Conservation (phyloP, 371 early-diverging fungal species). For the Lichtheimia corymbifera region DNA sequence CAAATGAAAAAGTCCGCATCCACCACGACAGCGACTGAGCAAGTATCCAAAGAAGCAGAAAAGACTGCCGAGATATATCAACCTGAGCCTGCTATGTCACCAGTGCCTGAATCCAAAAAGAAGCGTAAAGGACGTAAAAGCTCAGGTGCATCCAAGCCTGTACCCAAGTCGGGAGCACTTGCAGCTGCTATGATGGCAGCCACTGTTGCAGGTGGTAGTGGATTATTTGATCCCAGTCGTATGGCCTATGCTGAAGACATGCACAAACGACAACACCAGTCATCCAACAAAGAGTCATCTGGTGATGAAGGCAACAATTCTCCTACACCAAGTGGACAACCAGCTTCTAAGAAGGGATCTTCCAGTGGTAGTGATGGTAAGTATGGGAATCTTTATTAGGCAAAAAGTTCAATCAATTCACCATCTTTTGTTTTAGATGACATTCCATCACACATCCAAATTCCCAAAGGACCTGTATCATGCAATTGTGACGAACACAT, state of each 20-base stretch:
- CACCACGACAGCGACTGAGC: slow-evolving; percentile 7
- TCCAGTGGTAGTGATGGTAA: no score
- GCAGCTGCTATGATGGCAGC: slow-evolving; percentile 59
- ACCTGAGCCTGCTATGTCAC: slow-evolving; percentile 19
- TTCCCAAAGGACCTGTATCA: slow-evolving; percentile 48
- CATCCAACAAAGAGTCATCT: not conserved
- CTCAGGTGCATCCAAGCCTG: slow-evolving; percentile 24
- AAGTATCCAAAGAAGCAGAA: slow-evolving; percentile 4
- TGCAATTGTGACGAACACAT: slow-evolving; percentile 72
- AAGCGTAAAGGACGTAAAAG: slow-evolving; percentile 35
- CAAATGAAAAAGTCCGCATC: slow-evolving; percentile 14
- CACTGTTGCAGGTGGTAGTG: slow-evolving; percentile 46
- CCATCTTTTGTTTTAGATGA: slow-evolving; percentile 15
- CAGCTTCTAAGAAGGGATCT: no score
- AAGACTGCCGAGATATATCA: slow-evolving; percentile 18
- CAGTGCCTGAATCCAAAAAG: slow-evolving; percentile 29
- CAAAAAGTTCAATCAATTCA: no score
- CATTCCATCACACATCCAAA: slow-evolving; percentile 42
- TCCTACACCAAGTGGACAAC: no score
- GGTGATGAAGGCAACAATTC: slow-evolving; percentile 4
- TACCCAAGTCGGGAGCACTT: slow-evolving; percentile 47
- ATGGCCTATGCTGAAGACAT: slow-evolving; percentile 20
- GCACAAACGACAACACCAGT: slow-evolving; percentile 4
- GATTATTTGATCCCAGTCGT: slow-evolving; percentile 37
- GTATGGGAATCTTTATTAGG: no score